Base-by-base conservation (phyloP, 1,284 basidiomycete species). In the Tilletia horrida region DNA sequence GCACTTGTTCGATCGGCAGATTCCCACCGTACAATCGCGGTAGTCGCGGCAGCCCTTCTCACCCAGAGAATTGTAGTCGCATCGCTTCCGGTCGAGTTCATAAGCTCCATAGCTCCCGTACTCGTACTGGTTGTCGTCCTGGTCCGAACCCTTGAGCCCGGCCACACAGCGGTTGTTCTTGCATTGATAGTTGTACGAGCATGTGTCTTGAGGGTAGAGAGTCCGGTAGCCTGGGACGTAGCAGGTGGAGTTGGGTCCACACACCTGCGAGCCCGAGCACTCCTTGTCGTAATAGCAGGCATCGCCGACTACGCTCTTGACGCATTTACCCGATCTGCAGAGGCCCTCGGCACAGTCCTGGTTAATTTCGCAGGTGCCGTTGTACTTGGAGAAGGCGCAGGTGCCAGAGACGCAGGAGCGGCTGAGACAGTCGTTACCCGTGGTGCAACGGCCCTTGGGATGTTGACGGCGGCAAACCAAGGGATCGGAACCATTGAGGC, bases 41-140 rank as follows among this genome's bases (percentile, higher is more conserved):
- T 66, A 44, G 31, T 57, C 65, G 8, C 62, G 55, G 57, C 72
- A 73, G 44, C 57, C 66, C 40, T 52, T 31, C 62, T 69, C 67
- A 67, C 72, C 71, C 68, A 71, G 68, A 11, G 40, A 21, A 44
- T 65, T 64, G 23, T 35, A 14, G 8, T 29, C 25, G 50, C 72
- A 73, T 65, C 71, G 70, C 25, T 27, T 52, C n/a, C 68, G 68
- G 63, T 66, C 62, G 66, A 68, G 68, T n/a, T n/a, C n/a, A n/a
- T n/a, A n/a, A n/a, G n/a, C n/a, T n/a, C n/a, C n/a, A n/a, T n/a
- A n/a, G n/a, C n/a, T n/a, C n/a, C n/a, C n/a, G n/a, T 52, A 48
- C 44, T 63, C 50, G 27, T 57, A 59, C 50, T 65, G 57, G 67
- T 48, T 50, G 35, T 68, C 61, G 63, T 70, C 69, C 43, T 45